Conservation (phyloP, 805 yeast genomes). For the Ogataea siamensis region DNA sequence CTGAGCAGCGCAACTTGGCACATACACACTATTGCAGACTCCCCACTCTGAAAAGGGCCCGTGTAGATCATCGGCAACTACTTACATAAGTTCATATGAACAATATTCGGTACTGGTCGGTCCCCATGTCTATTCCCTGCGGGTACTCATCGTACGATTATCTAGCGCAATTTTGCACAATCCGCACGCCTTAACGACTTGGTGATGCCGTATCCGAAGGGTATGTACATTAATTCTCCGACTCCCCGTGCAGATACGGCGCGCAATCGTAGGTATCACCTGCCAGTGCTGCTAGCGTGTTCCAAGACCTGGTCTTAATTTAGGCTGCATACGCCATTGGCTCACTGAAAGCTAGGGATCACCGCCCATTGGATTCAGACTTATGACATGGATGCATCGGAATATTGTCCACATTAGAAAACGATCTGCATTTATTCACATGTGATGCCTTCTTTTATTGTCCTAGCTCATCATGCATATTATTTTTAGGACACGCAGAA, state of each 20-base stretch:
- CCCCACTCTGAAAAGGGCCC: no score
- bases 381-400: not conserved
- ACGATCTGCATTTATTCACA: conserved; percentile 1
- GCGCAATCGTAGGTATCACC: not conserved
- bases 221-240: not conserved
- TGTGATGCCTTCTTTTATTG: not conserved
- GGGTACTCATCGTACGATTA: not conserved
- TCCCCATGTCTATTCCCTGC: not conserved
- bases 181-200: conserved; percentile 2
- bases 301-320: not conserved
- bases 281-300: not conserved
- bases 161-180: not conserved
- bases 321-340: not conserved
- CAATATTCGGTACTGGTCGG: no score
- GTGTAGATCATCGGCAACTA: no score
- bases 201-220: conserved; percentile 2
- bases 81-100: no score
- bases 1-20: not conserved
- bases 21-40: no score
- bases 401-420: not conserved
- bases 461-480: not conserved
- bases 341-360: not conserved
- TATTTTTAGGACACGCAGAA: not conserved
- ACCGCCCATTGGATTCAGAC: not conserved
- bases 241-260: conserved; percentile 1